Base-by-base conservation (phyloP, 148 eudicot genomes). In the Arctostaphylos glauca region DNA sequence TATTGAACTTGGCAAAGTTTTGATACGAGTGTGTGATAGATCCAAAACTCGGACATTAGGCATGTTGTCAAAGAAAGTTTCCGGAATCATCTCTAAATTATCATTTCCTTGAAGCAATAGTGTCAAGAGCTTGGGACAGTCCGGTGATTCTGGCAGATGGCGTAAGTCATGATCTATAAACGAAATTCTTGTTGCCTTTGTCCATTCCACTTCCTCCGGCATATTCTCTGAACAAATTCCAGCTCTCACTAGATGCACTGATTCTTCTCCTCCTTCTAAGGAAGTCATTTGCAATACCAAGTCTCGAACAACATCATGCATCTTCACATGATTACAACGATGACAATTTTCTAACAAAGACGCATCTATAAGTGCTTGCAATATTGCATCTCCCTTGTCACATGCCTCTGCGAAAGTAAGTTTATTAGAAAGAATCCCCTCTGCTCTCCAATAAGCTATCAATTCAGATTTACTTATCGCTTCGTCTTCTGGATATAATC, bases 401-500 rank as follows among this genome's bases (percentile, higher is more conserved):
- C 0, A 15, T 16, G 77, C 77, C 31, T 74, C 55, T n/a, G 3
- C 31, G 14, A 74, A 74, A 74, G 38, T 47, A 21, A n/a, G n/a
- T 48, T 21, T n/a, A 47, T 54, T 6, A 18, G 16, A n/a, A 74
- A 74, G 77, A 74, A 74, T 5, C 25, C 55, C 55, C 55, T 74
- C 77, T 6, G 55, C 77, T 48, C 25, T 74, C 77, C 77, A 74
- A 48, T 74, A 74, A 1, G 2, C 53, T 19, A 74, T 74, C 77
- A 74, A 47, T 14, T 9, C 4, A 46, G 16, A 18, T n/a, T 18
- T n/a, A 12, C 47, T 48, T 19, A n/a, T n/a, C 41, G 21, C n/a
- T n/a, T n/a, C n/a, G n/a, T n/a, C n/a, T n/a, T 74, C 77, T 74
- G 77, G 55, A 74, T 19, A 74, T 54, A 74, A n/a, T 8, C 77